phyloP scores from a whole-genome alignment of 2,329 filamentous ascomycete genomes.

The Penicillium sp. region DNA sequence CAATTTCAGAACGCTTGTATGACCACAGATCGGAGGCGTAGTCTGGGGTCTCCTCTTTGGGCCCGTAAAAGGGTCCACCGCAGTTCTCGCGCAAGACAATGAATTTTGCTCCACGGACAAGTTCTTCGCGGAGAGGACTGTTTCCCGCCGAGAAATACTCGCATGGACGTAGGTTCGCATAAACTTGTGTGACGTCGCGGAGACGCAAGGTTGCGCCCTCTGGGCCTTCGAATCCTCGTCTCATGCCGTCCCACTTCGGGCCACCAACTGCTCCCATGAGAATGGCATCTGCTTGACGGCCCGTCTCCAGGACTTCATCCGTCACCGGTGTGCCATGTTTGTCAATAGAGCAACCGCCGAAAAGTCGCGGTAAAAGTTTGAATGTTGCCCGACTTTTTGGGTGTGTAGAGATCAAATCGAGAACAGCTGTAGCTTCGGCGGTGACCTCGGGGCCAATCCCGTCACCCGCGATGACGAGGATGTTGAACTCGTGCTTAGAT shows the following conservation, averaged over 20 bases:
- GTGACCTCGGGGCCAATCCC: neutral
- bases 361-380: conserved; percentile 46
- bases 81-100: conserved; percentile 57
- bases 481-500: neutral
- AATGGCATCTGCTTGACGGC: conserved; percentile 76
- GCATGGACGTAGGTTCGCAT: conserved; percentile 58
- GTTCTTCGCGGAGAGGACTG: conserved; percentile 51
- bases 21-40: conserved; percentile 55
- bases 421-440: neutral
- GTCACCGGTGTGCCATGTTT: conserved; percentile 73
- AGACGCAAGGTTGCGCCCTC: conserved; percentile 81
- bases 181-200: conserved; percentile 61
- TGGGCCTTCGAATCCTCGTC: conserved; percentile 67
- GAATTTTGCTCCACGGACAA: conserved; percentile 53
- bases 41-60: conserved; percentile 51
- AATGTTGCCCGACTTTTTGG: neutral
- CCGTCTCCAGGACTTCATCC: conserved; percentile 72
- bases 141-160: conserved; percentile 50
- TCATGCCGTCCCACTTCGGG: conserved; percentile 71
- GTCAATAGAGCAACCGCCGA: conserved; percentile 83
- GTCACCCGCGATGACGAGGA: neutral
- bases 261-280: conserved; percentile 84
- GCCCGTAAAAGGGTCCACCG: conserved; percentile 56
- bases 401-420: neutral
- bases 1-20: conserved; percentile 52